Conservation (phyloP, 805 yeast genomes). For the Zygosaccharomyces bisporus region DNA sequence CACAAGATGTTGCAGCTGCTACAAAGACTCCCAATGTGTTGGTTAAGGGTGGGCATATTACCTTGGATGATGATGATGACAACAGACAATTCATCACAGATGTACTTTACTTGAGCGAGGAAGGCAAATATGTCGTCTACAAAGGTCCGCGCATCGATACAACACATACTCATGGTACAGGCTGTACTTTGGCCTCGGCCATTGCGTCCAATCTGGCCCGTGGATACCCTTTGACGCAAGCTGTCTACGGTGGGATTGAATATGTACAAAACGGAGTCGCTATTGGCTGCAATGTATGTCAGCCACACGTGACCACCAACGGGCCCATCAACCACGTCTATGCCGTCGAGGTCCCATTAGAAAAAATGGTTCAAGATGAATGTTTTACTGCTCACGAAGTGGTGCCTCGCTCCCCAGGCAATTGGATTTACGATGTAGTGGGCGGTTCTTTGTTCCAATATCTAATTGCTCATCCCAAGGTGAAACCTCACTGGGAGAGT, state of each 20-base stretch:
- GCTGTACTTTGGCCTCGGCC: conserved; percentile 81
- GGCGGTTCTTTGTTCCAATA: conserved; percentile 43
- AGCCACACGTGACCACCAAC: conserved; percentile 45
- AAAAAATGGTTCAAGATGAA: conserved; percentile 35
- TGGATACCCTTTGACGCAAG: conserved; percentile 42
- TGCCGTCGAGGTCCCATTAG: conserved; percentile 36
- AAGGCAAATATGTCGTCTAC: conserved; percentile 40
- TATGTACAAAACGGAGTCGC: conserved; percentile 66
- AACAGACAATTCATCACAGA: conserved; percentile 49
- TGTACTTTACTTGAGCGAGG: conserved; percentile 46
- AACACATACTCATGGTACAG: conserved; percentile 78
- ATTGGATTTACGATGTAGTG: conserved; percentile 1
- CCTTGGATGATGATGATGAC: conserved; percentile 38
- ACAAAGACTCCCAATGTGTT: conserved; percentile 52
- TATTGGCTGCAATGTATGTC: conserved; percentile 37
- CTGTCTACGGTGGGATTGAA: conserved; percentile 56
- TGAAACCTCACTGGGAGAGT: conserved; percentile 51
- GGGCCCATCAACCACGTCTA: conserved; percentile 76
- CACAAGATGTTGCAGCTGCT: conserved; percentile 38
- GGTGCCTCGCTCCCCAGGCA: conserved; percentile 6
- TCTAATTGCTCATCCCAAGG: conserved; percentile 52
- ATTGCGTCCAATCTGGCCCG: conserved; percentile 72
- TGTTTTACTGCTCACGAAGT: conserved; percentile 30
- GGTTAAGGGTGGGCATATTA: conserved; percentile 78
- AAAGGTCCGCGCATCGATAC: conserved; percentile 46